Base-by-base conservation (phyloP, 768 basidiomycete species). In the Symmetrospora coprosmae region DNA sequence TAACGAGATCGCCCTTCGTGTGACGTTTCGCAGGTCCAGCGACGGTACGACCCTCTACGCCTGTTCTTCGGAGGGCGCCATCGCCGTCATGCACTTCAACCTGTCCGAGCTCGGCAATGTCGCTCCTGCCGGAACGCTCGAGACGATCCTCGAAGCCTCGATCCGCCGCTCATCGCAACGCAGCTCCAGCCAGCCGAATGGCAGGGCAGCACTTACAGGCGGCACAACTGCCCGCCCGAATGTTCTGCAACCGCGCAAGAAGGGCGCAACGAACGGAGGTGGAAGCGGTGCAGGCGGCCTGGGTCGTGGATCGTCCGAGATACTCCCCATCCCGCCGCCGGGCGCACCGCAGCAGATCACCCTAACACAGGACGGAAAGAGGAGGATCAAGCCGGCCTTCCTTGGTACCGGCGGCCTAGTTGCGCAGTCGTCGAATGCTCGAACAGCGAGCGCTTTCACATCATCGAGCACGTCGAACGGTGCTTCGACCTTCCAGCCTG, bases 11-110 rank as follows among this genome's bases (percentile, higher is more conserved):
- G n/a, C n/a, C n/a, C n/a, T n/a, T n/a, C n/a, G n/a, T n/a, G n/a
- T n/a, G n/a, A n/a, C 27, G 34, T 25, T 50, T 39, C 19, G 2
- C 65, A 94, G 90, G 90, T 90, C 90, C 8, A 81, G 80, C 72
- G 91, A 97, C 69, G 94, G 94, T 8, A 77, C 86, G 43, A 86
- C 86, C 1, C 78, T 99, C 0, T 97, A 92, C 66, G 90, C 89
- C 0, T 88, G 86, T 62, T 94, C 91, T 0, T 92, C 89, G 0
- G 94, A 99, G 70, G 94, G 94, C 1, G 90, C 90, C 0, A 81
- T 97, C 55, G 87, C 83, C 45, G 53, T 66, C 61, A 64, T 67
- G 45, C 45, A 59, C 38, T 23, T 56, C 27, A 25, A 33, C 28
- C 37, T 63, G 34, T 17, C 50, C 47, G 64, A 65, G 43, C 46